Evolutionary conservation across 2,329 filamentous ascomycete genomes (phyloP).

Genomic region (Corynespora cassiicola): DNA sequence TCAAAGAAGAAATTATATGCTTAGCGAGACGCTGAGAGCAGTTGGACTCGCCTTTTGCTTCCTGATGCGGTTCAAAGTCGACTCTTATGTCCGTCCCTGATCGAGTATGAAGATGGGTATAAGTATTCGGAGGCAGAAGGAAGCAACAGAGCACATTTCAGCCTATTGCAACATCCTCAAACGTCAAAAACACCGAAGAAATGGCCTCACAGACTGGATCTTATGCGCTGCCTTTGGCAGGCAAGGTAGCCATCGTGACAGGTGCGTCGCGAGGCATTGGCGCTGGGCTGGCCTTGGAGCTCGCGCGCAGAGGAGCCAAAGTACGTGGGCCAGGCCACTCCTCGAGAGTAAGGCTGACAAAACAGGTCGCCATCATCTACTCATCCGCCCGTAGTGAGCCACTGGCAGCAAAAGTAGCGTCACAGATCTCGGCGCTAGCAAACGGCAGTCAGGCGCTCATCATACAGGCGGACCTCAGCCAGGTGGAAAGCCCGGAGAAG

Average conservation of each 20-base stretch:
- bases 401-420: constrained; percentile 40
- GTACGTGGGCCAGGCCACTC: constrained; percentile 17
- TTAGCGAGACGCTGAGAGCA: too few relatives aligned
- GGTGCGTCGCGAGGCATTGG: constrained; percentile 60
- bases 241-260: constrained; percentile 56
- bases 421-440: constrained; percentile 40
- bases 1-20: too few relatives aligned
- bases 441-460: constrained; percentile 45
- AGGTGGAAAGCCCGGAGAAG: constrained; percentile 39
- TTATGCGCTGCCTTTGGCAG: constrained; percentile 26
- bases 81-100: too few relatives aligned
- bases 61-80: too few relatives aligned
- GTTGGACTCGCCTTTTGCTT: too few relatives aligned
- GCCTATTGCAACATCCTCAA: too few relatives aligned
- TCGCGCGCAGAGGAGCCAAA: constrained; percentile 56
- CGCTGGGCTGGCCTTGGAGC: constrained; percentile 54
- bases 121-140: too few relatives aligned
- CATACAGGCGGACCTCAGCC: constrained; percentile 50
- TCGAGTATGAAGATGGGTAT: too few relatives aligned
- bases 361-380: constrained; percentile 52
- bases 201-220: constrained; percentile 20
- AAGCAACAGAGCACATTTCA: too few relatives aligned
- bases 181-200: too few relatives aligned
- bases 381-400: constrained; percentile 47
- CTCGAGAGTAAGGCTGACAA: constrained; percentile 9